Conservation (phyloP, 768 basidiomycete genomes). For the Rhizopogon vinicolor region DNA sequence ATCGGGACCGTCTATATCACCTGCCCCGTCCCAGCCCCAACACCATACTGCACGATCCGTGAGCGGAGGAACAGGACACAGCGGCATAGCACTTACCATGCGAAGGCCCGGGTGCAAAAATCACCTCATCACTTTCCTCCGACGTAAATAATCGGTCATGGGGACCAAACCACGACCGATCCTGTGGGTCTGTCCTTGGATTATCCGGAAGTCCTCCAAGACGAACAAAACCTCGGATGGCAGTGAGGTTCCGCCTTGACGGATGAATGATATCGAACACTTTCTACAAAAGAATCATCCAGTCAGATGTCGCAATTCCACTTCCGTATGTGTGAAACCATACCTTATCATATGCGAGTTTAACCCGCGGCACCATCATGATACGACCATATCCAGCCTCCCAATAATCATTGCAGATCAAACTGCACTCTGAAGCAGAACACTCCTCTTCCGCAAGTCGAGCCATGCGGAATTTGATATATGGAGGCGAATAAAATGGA, state of each 20-base stretch:
- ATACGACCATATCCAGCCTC: conserved; percentile 93
- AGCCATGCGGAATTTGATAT: conserved; percentile 96
- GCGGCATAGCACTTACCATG: conserved; percentile 50
- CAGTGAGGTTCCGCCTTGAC: conserved; percentile 82
- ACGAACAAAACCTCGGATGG: conserved; percentile 89
- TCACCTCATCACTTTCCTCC: conserved; percentile 76
- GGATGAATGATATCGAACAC: conserved; percentile 97
- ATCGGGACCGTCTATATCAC: conserved; percentile 95
- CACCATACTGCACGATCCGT: conserved; percentile 75
- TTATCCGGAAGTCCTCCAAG: conserved; percentile 98
- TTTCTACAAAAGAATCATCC: conserved; percentile 43
- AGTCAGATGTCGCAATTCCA: conserved; percentile 3
- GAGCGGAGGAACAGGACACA: not conserved
- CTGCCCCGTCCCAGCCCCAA: conserved; percentile 99
- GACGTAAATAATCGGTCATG: conserved; percentile 91
- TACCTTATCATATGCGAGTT: conserved; percentile 91
- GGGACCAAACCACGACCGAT: conserved; percentile 96
- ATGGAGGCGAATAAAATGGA: conserved; percentile 89
- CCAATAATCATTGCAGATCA: conserved; percentile 99
- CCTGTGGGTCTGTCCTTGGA: conserved; percentile 94
- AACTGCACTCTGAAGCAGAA: conserved; percentile 90
- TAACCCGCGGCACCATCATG: conserved; percentile 96
- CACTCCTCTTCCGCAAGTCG: conserved; percentile 84
- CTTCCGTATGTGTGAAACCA: conserved; percentile 14
- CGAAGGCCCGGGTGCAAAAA: conserved; percentile 78